These are phyloP conservation scores for Hordeum vulgare DNA, from an alignment of 176 grass and related monocot genomes.

Conservation along the genomic window DNA sequence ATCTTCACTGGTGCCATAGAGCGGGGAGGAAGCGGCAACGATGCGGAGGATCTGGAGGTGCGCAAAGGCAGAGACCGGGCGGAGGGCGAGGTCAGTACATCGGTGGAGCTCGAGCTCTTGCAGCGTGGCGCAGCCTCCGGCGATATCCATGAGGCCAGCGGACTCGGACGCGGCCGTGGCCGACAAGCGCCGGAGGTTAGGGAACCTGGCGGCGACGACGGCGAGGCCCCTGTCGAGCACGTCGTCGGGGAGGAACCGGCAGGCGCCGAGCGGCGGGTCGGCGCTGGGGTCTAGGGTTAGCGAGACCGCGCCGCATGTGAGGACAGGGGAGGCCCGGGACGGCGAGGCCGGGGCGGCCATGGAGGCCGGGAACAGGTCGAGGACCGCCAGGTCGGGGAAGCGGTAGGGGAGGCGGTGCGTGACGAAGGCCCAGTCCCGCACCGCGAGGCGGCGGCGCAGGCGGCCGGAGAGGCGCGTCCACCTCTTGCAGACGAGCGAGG, in stretches of 20 bases:
- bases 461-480: slow-evolving; percentile 72
- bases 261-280: slow-evolving; percentile 45
- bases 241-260: slow-evolving; percentile 53
- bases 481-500: slow-evolving; percentile 77
- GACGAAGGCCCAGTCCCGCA: slow-evolving; percentile 78
- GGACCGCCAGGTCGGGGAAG: slow-evolving; percentile 60
- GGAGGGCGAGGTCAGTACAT: slow-evolving; percentile 73
- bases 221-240: slow-evolving; percentile 51
- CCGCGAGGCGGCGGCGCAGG: slow-evolving; percentile 63
- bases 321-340: slow-evolving; percentile 28
- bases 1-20: slow-evolving; percentile 36
- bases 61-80: slow-evolving; percentile 76
- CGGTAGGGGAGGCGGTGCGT: slow-evolving; percentile 54
- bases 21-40: slow-evolving; percentile 38
- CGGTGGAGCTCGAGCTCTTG: slow-evolving; percentile 88
- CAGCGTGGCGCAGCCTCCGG: slow-evolving; percentile 46
- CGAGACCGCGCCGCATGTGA: slow-evolving; percentile 47
- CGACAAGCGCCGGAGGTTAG: slow-evolving; percentile 59
- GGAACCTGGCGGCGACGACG: slow-evolving; percentile 44
- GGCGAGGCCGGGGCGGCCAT: slow-evolving; percentile 34
- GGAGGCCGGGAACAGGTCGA: slow-evolving; percentile 81
- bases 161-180: slow-evolving; percentile 55
- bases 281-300: slow-evolving; percentile 46
- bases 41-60: slow-evolving; percentile 89
- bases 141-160: slow-evolving; percentile 56